Conservation (phyloP, 169 alveolate genomes). For the Cryptosporidium parvum region DNA sequence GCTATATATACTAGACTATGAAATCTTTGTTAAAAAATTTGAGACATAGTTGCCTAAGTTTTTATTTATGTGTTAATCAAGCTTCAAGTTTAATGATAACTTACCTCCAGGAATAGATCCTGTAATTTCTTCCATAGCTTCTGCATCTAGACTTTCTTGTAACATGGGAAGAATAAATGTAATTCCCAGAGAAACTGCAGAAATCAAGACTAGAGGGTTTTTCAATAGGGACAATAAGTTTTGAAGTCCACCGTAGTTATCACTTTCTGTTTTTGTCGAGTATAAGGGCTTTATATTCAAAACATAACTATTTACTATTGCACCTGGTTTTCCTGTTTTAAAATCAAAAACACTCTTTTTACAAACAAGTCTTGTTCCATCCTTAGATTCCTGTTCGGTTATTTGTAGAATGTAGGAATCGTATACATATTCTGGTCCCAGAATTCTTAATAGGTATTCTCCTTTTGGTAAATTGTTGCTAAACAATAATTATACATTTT, state of each 20-base stretch:
- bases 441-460: constrained; percentile 30
- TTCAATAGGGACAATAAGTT: constrained; percentile 34
- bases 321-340: constrained; percentile 9
- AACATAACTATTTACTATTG: background rate
- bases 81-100: background rate
- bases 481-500: background rate
- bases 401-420: constrained; percentile 14
- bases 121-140: constrained; percentile 65
- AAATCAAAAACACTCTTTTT: constrained; percentile 20
- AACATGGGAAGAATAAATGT: constrained; percentile 43
- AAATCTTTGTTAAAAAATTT: constrained; percentile 29
- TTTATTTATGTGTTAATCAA: background rate
- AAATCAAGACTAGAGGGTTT: constrained; percentile 45
- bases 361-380: constrained; percentile 21
- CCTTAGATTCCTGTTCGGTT: constrained; percentile 8
- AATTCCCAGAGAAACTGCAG: constrained; percentile 42
- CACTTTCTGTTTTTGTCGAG: constrained; percentile 6
- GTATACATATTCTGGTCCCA: constrained; percentile 19
- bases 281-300: constrained; percentile 42
- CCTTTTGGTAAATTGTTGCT: constrained; percentile 37
- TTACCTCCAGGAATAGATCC: constrained; percentile 71
- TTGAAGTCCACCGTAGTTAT: background rate
- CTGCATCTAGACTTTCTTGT: constrained; percentile 60
- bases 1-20: background rate
- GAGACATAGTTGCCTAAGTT: constrained; percentile 49